Percentiles rank a stretch among this genome's conserved stretches.
Evolutionary conservation across 257 asterid genomes (phyloP).

Genomic region (Marsdenia floribunda): DNA sequence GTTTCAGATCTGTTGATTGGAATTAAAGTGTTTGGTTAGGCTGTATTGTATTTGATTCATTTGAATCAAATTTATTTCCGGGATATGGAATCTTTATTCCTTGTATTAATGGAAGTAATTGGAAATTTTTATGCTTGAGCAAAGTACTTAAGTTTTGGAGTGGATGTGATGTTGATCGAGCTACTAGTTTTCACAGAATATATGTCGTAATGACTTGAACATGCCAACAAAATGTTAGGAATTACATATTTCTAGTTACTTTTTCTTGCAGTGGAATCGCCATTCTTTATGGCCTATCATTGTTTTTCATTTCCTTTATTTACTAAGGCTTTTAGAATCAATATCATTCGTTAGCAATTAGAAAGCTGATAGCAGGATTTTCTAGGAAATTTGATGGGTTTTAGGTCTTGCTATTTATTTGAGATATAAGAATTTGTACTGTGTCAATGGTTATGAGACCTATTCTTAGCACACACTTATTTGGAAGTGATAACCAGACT

Average conservation of each 20-base stretch:
- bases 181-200: neutral
- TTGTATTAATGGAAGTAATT: neutral
- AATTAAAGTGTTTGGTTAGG: neutral
- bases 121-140: neutral
- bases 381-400: neutral
- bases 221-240: neutral
- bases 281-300: neutral
- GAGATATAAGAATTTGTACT: neutral
- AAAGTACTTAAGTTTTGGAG: neutral
- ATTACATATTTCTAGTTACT: neutral
- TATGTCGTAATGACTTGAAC: neutral
- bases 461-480: neutral
- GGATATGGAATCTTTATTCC: neutral
- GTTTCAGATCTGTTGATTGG: constrained; percentile 6
- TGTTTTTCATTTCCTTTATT: neutral
- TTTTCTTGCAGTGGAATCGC: neutral
- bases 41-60: neutral
- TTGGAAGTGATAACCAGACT: neutral
- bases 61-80: neutral
- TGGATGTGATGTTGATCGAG: neutral
- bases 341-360: neutral
- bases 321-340: neutral
- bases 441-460: neutral
- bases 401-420: neutral
- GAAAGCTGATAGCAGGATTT: neutral